Percentiles rank a stretch among this genome's conserved stretches.
Evolutionary conservation across 352 stramenopile genomes (phyloP).

Genomic region (Phytophthora cryptogea): DNA sequence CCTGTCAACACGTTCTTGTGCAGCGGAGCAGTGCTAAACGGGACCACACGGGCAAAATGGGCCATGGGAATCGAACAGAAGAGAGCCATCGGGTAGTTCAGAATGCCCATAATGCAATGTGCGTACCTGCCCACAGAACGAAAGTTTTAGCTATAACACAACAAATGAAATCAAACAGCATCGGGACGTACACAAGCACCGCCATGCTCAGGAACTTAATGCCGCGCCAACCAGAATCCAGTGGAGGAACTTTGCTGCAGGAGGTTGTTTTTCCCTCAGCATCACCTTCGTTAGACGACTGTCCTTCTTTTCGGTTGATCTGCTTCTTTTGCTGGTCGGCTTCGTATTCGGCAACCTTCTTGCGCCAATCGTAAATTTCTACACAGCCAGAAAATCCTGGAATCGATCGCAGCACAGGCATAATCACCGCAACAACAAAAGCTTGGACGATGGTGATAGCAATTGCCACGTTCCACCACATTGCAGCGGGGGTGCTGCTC

Average conservation of each 20-base stretch:
- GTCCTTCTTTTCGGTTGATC: not conserved
- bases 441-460: constrained; percentile 30
- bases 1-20: constrained; percentile 34
- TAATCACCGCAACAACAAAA: constrained; percentile 28
- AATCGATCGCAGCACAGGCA: constrained; percentile 35
- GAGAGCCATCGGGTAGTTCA: constrained; percentile 86
- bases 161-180: not conserved
- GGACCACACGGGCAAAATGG: constrained; percentile 61
- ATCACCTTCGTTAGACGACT: not conserved
- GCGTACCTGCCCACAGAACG: constrained; percentile 43
- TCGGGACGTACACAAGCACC: constrained; percentile 53
- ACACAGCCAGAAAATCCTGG: constrained; percentile 44
- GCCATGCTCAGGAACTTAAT: constrained; percentile 64
- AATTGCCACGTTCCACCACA: constrained; percentile 35
- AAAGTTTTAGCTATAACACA: constrained; percentile 9
- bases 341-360: constrained; percentile 44
- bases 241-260: constrained; percentile 9
- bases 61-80: constrained; percentile 68
- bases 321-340: constrained; percentile 30
- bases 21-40: constrained; percentile 25
- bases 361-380: constrained; percentile 44
- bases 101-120: constrained; percentile 75
- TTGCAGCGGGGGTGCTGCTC: constrained; percentile 6
- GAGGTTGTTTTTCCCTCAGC: not conserved
- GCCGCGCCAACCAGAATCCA: constrained; percentile 56